These are phyloP conservation scores for Microbotryum lychnidis-dioicae DNA, from an alignment of 1,284 basidiomycete genomes.

Conservation along the genomic window DNA sequence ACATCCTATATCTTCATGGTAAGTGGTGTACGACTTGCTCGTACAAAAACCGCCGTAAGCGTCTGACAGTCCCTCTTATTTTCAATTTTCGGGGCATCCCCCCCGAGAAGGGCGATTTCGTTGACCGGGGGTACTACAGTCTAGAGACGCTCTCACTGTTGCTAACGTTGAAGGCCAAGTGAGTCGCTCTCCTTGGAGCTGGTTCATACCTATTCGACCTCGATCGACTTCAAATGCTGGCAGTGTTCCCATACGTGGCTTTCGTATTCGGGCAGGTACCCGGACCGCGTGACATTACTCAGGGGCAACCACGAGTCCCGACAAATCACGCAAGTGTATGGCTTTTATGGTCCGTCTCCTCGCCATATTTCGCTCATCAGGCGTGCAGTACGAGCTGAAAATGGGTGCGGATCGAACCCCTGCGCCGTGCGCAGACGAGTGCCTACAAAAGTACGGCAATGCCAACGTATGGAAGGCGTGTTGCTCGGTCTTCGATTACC, in stretches of 20 bases:
- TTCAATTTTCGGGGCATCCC: background rate
- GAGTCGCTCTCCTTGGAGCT: constrained; percentile 27
- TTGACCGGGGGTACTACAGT: constrained; percentile 92
- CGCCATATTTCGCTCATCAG: background rate
- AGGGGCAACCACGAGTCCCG: constrained; percentile 92
- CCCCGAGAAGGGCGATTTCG: constrained; percentile 76
- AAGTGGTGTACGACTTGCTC: constrained; percentile 19
- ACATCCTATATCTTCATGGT: constrained; percentile 98
- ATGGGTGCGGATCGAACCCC: no score
- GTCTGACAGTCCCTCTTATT: no score
- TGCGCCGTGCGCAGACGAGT: constrained; percentile 59
- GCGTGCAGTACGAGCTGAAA: no score
- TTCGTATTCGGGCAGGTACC: constrained; percentile 54
- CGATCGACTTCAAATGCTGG: background rate
- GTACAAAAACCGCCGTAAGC: background rate
- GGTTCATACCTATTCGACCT: background rate
- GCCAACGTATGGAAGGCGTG: constrained; percentile 92
- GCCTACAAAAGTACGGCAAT: constrained; percentile 91
- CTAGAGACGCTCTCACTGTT: constrained; percentile 90
- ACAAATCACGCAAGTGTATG: constrained; percentile 96
- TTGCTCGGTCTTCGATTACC: constrained; percentile 87
- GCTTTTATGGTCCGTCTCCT: constrained; percentile 72
- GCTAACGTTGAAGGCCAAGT: constrained; percentile 84
- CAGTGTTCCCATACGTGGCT: background rate
- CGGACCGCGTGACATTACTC: constrained; percentile 80